Evolutionary conservation across 768 basidiomycete species (phyloP).

Genomic region (Trametes elegans): DNA sequence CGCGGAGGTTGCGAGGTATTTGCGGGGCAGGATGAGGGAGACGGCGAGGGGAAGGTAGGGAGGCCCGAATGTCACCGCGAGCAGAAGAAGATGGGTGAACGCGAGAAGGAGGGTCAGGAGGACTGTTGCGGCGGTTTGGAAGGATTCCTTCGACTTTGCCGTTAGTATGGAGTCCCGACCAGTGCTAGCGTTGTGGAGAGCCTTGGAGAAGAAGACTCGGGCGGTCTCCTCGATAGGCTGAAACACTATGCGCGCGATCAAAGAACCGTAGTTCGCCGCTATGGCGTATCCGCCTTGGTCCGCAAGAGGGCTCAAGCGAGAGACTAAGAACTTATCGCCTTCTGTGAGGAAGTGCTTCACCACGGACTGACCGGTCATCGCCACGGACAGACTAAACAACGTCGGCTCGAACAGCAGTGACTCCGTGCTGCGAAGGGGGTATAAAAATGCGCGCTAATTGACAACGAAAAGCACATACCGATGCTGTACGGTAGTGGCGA

Average conservation of each 20-base stretch:
- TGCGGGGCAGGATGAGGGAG: conserved; percentile 65
- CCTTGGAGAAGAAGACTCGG: conserved; percentile 84
- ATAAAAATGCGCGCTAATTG: neutral
- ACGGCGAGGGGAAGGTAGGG: conserved; percentile 71
- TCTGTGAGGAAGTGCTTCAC: conserved; percentile 96
- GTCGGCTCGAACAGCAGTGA: conserved; percentile 42
- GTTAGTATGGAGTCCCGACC: neutral
- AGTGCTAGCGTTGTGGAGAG: conserved; percentile 34
- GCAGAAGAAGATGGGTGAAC: conserved; percentile 65
- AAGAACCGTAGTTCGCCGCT: conserved; percentile 96
- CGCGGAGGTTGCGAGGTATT: conserved; percentile 76
- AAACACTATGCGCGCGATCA: conserved; percentile 88
- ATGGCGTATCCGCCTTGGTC: conserved; percentile 96
- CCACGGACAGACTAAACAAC: conserved; percentile 63
- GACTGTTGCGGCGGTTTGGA: conserved; percentile 43
- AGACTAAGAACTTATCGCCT: conserved; percentile 89
- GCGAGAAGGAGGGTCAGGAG: conserved; percentile 53
- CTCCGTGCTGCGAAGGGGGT: conserved; percentile 18
- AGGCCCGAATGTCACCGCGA: conserved; percentile 74
- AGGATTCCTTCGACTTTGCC: conserved; percentile 1
- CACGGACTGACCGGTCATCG: conserved; percentile 85
- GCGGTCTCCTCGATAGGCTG: conserved; percentile 95
- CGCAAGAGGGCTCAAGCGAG: conserved; percentile 75
- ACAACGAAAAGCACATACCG: conserved; percentile 28
- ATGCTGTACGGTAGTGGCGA: conserved; percentile 22